Percentiles rank a stretch among this genome's conserved stretches.
Evolutionary conservation across 768 basidiomycete genomes (phyloP).

Genomic region (Cubamyces lactineus): DNA sequence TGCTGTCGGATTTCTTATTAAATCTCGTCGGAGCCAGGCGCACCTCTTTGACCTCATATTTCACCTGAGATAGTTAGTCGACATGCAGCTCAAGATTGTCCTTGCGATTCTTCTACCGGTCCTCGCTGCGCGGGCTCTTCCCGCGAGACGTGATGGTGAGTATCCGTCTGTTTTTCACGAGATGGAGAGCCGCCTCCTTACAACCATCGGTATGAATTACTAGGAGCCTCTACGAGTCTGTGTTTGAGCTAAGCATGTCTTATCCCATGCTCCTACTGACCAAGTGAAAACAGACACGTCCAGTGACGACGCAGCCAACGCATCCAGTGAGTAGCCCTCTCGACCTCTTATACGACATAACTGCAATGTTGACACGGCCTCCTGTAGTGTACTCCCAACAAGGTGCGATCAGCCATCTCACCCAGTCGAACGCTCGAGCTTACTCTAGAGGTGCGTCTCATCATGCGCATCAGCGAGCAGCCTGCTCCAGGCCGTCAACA

Average conservation of each 20-base stretch:
- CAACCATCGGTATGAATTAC: too few species aligned
- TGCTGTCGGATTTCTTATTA: background rate
- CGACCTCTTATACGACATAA: too few species aligned
- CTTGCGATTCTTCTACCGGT: background rate
- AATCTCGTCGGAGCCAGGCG: background rate
- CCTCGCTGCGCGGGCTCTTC: background rate
- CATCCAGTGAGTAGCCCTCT: too few species aligned
- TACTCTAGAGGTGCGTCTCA: too few species aligned
- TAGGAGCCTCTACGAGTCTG: too few species aligned
- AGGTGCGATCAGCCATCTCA: background rate
- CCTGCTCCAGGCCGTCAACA: slow-evolving; percentile 4
- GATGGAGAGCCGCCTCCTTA: background rate
- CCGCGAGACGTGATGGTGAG: slow-evolving; percentile 2
- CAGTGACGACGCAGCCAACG: too few species aligned
- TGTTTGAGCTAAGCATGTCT: too few species aligned
- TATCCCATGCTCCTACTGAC: too few species aligned
- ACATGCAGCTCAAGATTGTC: slow-evolving; percentile 3
- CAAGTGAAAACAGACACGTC: too few species aligned
- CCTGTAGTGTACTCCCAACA: background rate
- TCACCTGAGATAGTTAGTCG: background rate
- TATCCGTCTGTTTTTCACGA: background rate
- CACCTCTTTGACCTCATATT: too few species aligned
- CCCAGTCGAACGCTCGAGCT: too few species aligned
- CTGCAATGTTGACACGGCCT: too few species aligned
- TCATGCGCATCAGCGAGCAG: background rate